Percentiles rank a stretch among this genome's conserved stretches.
Evolutionary conservation across 116 monocot genomes (phyloP).

Genomic region (Iris pallida): DNA sequence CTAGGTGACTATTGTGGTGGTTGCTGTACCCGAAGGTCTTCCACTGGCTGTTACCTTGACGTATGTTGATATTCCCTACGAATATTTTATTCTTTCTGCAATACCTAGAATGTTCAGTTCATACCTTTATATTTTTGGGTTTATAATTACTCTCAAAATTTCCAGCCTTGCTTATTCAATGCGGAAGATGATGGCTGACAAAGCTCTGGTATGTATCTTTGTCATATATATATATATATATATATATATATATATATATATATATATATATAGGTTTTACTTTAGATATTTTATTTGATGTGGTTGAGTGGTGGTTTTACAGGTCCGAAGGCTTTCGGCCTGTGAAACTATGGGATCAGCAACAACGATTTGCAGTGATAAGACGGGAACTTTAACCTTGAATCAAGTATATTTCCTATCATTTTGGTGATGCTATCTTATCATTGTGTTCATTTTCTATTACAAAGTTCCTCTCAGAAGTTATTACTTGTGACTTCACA

Average conservation of each 20-base stretch:
- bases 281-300: too few species aligned
- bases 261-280: too few species aligned
- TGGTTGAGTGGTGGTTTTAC: constrained; percentile 9
- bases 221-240: constrained; percentile 4
- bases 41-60: constrained; percentile 98
- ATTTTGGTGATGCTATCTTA: neutral
- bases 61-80: constrained; percentile 30
- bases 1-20: constrained; percentile 75
- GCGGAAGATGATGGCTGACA: constrained; percentile 99
- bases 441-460: neutral
- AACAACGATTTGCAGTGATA: constrained; percentile 99
- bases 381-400: constrained; percentile 93
- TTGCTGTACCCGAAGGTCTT: constrained; percentile 97
- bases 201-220: constrained; percentile 64
- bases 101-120: too few species aligned
- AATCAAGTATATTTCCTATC: constrained; percentile 61
- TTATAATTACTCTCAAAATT: neutral
- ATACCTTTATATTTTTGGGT: too few species aligned
- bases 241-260: neutral
- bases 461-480: neutral
- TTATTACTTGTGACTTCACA: neutral
- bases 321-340: constrained; percentile 97
- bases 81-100: too few species aligned
- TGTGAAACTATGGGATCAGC: constrained; percentile 99
- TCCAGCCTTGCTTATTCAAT: constrained; percentile 94